Evolutionary conservation across 2,329 filamentous ascomycete genomes (phyloP), one percentile per base, ranked within the genome.

Genomic region (Claviceps purpurea): DNA sequence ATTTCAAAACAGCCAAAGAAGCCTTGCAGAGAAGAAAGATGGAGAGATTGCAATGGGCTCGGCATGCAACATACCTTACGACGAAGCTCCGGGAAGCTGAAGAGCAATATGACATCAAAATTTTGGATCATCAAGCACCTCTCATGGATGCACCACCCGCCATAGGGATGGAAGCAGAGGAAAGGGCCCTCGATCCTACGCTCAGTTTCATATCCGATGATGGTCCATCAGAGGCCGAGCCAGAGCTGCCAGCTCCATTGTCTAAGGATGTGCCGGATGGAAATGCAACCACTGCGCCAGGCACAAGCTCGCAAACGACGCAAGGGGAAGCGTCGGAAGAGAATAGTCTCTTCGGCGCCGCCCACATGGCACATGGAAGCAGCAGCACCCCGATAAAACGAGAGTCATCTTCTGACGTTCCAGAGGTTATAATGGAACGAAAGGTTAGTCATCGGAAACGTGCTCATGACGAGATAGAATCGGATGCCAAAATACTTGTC

Each of bases 331-430:
- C 54, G 4, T 56, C 58, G 18, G 54, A 66, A 26, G 57, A 53
- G 16, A 39, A 55, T 8, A 54, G 56, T 7, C 55, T 62, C 11
- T 61, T 62, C 4, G 44, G 63, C 8, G 60, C 64, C 1, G 54
- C 56, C 10, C 47, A 65, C 24, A 56, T 58, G 0, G 8, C 46
- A 7, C 41, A 55, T 4, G 50, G 54, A 16, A 20, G 54, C 5
- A 54, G 54, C 16, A 20, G 54, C 5, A 54, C 57, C 7, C 38
- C 42, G 4, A 59, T 79, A 24, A 79, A 81, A 57, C 52, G 64
- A n/a, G 77, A 80, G 55, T 73, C 73, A 2, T 76, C 73, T 4
- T 81, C 78, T 0, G 77, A 81, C 52, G 61, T 60, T 2, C 75
- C 73, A 0, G 63, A 79, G 1, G 59, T 81, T 5, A 62, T 81